Percentiles rank a stretch among this genome's conserved stretches.
phyloP scores from a whole-genome alignment of 1,139 yeast species.

The Candida sp. region DNA sequence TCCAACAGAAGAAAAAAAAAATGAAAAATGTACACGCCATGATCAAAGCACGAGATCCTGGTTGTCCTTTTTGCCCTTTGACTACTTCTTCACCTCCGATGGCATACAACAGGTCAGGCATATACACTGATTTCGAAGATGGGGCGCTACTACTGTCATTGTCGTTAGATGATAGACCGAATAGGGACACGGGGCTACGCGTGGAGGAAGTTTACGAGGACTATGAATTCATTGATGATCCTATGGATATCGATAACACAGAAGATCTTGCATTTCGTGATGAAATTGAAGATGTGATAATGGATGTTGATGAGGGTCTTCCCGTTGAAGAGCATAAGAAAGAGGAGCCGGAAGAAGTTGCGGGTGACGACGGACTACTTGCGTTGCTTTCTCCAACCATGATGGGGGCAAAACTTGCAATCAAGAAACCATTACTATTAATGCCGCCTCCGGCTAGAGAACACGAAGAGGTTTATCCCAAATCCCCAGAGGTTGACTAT shows the following conservation, averaged over 20 bases:
- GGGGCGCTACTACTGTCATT: constrained; percentile 29
- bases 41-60: background rate
- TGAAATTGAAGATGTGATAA: background rate
- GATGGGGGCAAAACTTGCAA: constrained; percentile 44
- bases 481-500: constrained; percentile 19
- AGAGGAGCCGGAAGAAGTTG: background rate
- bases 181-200: background rate
- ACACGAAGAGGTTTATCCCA: background rate
- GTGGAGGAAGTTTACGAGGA: constrained; percentile 3
- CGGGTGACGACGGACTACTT: constrained; percentile 11
- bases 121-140: constrained; percentile 22
- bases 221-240: constrained; percentile 12
- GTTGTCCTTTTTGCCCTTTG: background rate
- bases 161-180: constrained; percentile 25
- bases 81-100: background rate
- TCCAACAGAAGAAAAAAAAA: background rate
- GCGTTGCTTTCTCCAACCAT: constrained; percentile 36
- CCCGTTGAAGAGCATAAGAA: background rate
- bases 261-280: background rate
- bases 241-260: constrained; percentile 21
- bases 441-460: constrained; percentile 25
- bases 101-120: constrained; percentile 1
- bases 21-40: background rate
- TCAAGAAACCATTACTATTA: constrained; percentile 27
- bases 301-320: background rate